Percentiles rank a stretch among this genome's conserved stretches.
Conservation (phyloP, 495 filamentous ascomycete genomes). For the Copromyces sp. region DNA sequence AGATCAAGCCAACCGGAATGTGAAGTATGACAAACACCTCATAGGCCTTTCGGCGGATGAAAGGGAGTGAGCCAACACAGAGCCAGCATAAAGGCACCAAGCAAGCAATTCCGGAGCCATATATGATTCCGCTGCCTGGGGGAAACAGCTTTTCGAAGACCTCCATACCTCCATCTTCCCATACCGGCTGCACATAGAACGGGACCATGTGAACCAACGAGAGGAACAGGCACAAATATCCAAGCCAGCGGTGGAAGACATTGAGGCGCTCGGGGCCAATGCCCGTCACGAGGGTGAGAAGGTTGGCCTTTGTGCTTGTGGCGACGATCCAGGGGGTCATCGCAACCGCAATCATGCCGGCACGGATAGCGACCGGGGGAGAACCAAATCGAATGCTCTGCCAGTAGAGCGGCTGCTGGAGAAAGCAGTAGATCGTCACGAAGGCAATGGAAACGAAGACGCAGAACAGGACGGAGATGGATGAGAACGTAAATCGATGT, state of each 20-base stretch:
- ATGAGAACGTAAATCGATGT: constrained; percentile 62
- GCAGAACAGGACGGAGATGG: constrained; percentile 55
- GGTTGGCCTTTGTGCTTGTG: constrained; percentile 82
- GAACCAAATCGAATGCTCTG: constrained; percentile 74
- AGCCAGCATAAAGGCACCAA: constrained; percentile 72
- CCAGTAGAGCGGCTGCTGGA: constrained; percentile 79
- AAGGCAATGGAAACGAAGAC: constrained; percentile 57
- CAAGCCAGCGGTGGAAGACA: constrained; percentile 85
- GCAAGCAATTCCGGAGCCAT: constrained; percentile 83
- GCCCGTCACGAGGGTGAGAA: constrained; percentile 76
- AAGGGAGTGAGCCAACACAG: constrained; percentile 70
- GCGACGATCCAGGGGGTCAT: constrained; percentile 92
- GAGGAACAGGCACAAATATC: constrained; percentile 78
- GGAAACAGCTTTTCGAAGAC: constrained; percentile 58
- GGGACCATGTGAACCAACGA: constrained; percentile 75
- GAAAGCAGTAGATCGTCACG: constrained; percentile 67
- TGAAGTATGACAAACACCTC: constrained; percentile 79
- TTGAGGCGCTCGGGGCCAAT: constrained; percentile 90
- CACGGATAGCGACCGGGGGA: constrained; percentile 77
- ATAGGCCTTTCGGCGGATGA: constrained; percentile 53
- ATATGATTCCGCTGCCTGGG: constrained; percentile 53
- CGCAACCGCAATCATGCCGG: constrained; percentile 88
- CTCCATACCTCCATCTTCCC: constrained; percentile 59
- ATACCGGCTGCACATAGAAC: constrained; percentile 81
- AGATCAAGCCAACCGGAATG: constrained; percentile 69